Conservation (phyloP, 2,329 filamentous ascomycete species). For the Escovopsis weberi region DNA sequence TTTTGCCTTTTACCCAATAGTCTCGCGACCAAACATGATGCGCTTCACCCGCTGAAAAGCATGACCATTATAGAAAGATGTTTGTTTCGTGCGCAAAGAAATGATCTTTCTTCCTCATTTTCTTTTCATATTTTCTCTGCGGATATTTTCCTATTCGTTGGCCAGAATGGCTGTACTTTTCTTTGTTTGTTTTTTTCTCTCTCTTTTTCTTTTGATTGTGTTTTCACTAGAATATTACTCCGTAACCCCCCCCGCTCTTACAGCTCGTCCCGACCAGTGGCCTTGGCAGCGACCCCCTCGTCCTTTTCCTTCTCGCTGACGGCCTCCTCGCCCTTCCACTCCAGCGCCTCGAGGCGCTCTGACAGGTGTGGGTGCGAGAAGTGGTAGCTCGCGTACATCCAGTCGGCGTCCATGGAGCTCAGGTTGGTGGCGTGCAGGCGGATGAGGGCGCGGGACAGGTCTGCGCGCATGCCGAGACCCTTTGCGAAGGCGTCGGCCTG, state of each 20-base stretch:
- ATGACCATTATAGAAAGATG: too few relatives aligned
- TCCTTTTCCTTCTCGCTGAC: slow-evolving; percentile 22
- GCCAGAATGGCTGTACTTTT: background rate
- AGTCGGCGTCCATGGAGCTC: slow-evolving; percentile 97
- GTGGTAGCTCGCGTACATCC: slow-evolving; percentile 96
- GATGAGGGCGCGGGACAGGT: slow-evolving; percentile 79
- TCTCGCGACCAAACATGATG: background rate
- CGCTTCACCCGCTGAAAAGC: background rate
- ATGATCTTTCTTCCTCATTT: too few relatives aligned
- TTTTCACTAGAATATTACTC: background rate
- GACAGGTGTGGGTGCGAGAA: slow-evolving; percentile 95
- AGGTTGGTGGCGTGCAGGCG: slow-evolving; percentile 98
- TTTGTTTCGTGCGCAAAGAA: too few relatives aligned
- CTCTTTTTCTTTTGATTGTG: background rate
- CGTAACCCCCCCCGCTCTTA: slow-evolving; percentile 24
- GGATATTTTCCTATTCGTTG: too few relatives aligned
- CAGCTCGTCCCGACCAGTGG: slow-evolving; percentile 60
- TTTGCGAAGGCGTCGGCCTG: slow-evolving; percentile 86
- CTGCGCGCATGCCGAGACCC: slow-evolving; percentile 65
- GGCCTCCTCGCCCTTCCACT: slow-evolving; percentile 57
- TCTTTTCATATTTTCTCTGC: too few relatives aligned
- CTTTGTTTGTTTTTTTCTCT: background rate
- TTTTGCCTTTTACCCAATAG: too few relatives aligned
- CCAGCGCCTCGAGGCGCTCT: slow-evolving; percentile 79
- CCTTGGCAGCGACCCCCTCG: slow-evolving; percentile 41